Evolutionary conservation across 176 grass and related monocot species (phyloP).

Genomic region (Lolium rigidum): DNA sequence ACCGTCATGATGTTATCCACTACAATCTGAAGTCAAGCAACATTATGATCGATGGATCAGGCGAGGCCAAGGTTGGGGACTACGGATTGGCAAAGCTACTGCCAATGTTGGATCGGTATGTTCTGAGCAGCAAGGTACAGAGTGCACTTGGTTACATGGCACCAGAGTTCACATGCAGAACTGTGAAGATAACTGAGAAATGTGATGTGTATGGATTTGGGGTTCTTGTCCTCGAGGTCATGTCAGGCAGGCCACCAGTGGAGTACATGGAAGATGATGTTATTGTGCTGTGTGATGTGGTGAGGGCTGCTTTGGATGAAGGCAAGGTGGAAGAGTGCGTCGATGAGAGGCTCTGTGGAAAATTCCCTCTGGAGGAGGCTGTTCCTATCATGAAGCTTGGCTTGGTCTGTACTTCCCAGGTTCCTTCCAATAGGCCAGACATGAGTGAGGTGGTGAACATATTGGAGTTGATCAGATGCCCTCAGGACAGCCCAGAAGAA

Average conservation of each 20-base stretch:
- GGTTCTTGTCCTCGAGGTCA: slow-evolving; percentile 81
- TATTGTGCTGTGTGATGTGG: slow-evolving; percentile 85
- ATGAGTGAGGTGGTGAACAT: slow-evolving; percentile 99
- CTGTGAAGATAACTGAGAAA: slow-evolving; percentile 96
- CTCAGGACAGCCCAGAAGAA: slow-evolving; percentile 82
- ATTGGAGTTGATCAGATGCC: slow-evolving; percentile 95
- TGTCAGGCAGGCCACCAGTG: slow-evolving; percentile 85
- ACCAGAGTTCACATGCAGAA: slow-evolving; percentile 93
- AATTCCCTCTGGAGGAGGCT: slow-evolving; percentile 88
- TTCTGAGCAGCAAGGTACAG: slow-evolving; percentile 96
- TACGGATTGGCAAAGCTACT: slow-evolving; percentile 97
- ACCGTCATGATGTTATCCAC: slow-evolving; percentile 83
- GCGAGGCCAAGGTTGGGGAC: slow-evolving; percentile 88
- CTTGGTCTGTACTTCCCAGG: slow-evolving; percentile 92
- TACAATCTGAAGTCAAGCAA: slow-evolving; percentile 99
- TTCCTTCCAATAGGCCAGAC: slow-evolving; percentile 94
- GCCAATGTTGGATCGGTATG: slow-evolving; percentile 93
- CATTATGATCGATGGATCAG: slow-evolving; percentile 79
- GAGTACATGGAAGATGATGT: slow-evolving; percentile 99
- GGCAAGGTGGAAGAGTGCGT: slow-evolving; percentile 89
- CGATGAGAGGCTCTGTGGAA: slow-evolving; percentile 81
- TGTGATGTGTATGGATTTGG: slow-evolving; percentile 97
- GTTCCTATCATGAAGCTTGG: slow-evolving; percentile 91
- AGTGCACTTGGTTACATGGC: slow-evolving; percentile 98
- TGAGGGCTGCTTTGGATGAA: slow-evolving; percentile 87